phyloP scores from a whole-genome alignment of 2,329 filamentous ascomycete species.

The Onygenales sp. region DNA sequence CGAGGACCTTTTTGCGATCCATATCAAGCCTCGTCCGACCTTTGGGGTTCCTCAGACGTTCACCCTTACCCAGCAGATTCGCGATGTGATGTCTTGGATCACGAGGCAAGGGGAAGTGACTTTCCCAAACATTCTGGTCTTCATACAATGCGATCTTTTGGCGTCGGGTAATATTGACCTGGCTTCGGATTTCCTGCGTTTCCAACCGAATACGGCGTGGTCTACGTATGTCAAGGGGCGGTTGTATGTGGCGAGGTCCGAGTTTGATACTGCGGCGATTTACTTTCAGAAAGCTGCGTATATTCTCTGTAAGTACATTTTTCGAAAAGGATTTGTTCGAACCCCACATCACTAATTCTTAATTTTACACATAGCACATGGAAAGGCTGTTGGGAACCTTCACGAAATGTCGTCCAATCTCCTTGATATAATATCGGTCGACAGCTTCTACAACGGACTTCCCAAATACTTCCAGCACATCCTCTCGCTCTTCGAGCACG shows the following conservation, averaged over 20 bases:
- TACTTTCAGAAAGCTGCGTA: slow-evolving; percentile 77
- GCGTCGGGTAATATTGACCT: slow-evolving; percentile 57
- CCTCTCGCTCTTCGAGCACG: slow-evolving; percentile 68
- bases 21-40: slow-evolving; percentile 33
- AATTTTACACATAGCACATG: slow-evolving; percentile 23
- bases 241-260: slow-evolving; percentile 61
- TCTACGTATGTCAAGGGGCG: slow-evolving; percentile 74
- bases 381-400: slow-evolving; percentile 35
- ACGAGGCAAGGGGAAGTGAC: slow-evolving; percentile 45
- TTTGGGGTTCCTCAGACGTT: slow-evolving; percentile 32
- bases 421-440: slow-evolving; percentile 65
- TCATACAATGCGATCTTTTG: slow-evolving; percentile 60
- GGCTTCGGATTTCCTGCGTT: slow-evolving; percentile 56
- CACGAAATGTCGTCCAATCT: slow-evolving; percentile 48
- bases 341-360: slow-evolving; percentile 5
- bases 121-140: slow-evolving; percentile 53
- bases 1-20: slow-evolving; percentile 35
- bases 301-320: slow-evolving; percentile 58
- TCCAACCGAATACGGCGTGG: slow-evolving; percentile 51
- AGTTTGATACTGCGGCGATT: slow-evolving; percentile 62
- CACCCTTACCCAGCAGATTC: slow-evolving; percentile 32
- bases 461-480: slow-evolving; percentile 83
- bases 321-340: neutral
- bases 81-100: slow-evolving; percentile 36
- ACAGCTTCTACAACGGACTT: slow-evolving; percentile 60